Percentiles rank a stretch among this genome's conserved stretches.
phyloP scores from a whole-genome alignment of 2,329 filamentous ascomycete species.

The Pezicula carpinea region DNA sequence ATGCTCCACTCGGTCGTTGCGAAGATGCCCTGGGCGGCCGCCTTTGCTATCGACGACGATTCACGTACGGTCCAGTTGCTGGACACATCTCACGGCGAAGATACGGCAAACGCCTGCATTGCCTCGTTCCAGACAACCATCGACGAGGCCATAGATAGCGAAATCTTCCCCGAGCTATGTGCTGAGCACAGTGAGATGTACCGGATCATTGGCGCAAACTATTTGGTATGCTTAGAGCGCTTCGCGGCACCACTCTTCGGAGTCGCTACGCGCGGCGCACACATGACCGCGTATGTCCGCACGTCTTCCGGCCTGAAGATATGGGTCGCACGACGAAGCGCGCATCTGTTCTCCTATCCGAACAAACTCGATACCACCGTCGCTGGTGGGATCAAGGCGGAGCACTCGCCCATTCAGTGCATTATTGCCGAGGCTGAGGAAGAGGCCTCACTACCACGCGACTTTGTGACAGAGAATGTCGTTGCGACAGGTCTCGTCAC shows the following conservation, averaged over 20 bases:
- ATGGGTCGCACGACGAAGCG: slow-evolving; percentile 67
- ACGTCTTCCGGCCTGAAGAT: slow-evolving; percentile 49
- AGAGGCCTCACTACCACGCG: slow-evolving; percentile 64
- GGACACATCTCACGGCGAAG: slow-evolving; percentile 17
- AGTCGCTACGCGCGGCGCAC: slow-evolving; percentile 59
- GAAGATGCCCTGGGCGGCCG: slow-evolving; percentile 41
- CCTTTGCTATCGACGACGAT: slow-evolving; percentile 32
- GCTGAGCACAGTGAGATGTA: slow-evolving; percentile 39
- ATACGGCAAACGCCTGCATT: slow-evolving; percentile 30
- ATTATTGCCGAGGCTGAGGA: slow-evolving; percentile 68
- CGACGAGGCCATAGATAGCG: slow-evolving; percentile 31
- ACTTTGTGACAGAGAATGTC: slow-evolving; percentile 48
- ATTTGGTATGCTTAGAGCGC: slow-evolving; percentile 12
- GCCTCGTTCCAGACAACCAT: slow-evolving; percentile 36
- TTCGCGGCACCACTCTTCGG: slow-evolving; percentile 50
- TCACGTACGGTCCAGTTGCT: slow-evolving; percentile 30
- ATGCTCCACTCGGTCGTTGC: slow-evolving; percentile 40
- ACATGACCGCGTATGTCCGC: slow-evolving; percentile 60
- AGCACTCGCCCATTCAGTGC: slow-evolving; percentile 61
- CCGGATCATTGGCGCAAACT: slow-evolving; percentile 32
- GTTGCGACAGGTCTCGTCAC: slow-evolving; percentile 56
- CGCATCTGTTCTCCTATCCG: slow-evolving; percentile 66
- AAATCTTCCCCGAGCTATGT: slow-evolving; percentile 34
- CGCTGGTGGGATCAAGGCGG: slow-evolving; percentile 68
- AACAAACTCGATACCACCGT: slow-evolving; percentile 77